A percentile compares a stretch with the other conserved stretches of the same genome.
Evolutionary conservation across 345 rosid species (phyloP).

Genomic region (Eucalyptus tenuipes): DNA sequence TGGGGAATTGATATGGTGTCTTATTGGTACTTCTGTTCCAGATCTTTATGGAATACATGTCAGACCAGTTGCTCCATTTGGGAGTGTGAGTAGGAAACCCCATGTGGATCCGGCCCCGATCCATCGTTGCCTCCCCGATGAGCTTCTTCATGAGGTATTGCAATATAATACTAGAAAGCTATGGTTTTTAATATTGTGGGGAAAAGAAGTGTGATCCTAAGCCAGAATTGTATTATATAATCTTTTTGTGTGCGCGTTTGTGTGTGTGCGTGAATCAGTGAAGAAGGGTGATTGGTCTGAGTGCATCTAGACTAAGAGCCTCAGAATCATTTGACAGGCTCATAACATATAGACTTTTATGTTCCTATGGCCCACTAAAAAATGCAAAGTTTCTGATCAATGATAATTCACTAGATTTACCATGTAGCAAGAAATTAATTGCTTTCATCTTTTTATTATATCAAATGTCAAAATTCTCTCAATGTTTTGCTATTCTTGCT

Average conservation of each 20-base stretch:
- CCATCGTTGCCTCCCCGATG: slow-evolving; percentile 87
- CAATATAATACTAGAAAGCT: neutral
- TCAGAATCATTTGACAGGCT: neutral
- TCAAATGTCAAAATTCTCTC: neutral
- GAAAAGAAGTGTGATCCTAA: neutral
- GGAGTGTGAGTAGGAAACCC: slow-evolving; percentile 56
- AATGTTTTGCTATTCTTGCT: neutral
- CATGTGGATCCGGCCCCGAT: slow-evolving; percentile 57
- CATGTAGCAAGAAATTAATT: neutral
- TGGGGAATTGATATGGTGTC: neutral
- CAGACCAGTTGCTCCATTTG: slow-evolving; percentile 73
- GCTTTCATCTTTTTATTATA: neutral
- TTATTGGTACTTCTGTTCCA: neutral
- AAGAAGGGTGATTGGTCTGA: neutral
- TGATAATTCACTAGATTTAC: neutral
- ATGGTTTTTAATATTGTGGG: neutral
- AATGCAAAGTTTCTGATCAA: neutral
- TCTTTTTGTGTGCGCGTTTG: neutral
- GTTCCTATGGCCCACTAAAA: neutral
- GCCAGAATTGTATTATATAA: neutral
- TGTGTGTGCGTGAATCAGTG: neutral
- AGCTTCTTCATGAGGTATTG: slow-evolving; percentile 77
- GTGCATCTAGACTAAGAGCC: neutral
- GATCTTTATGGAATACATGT: slow-evolving; percentile 91
- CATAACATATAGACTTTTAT: neutral